Conservation (phyloP, 768 basidiomycete species). For the Hirschioporus abietinus region DNA sequence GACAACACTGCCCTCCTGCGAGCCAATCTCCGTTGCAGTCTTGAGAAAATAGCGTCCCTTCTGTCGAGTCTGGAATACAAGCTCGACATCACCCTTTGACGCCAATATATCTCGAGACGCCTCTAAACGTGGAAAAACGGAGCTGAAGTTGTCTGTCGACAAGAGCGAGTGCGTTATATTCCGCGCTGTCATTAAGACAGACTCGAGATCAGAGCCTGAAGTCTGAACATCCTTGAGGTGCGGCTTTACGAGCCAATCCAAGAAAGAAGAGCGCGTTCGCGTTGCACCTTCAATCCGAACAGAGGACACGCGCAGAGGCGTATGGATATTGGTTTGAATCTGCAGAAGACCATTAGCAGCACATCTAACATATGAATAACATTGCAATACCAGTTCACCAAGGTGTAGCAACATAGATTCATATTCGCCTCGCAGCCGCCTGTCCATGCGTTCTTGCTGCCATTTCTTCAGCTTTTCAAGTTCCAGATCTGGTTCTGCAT, state of each 20-base stretch:
- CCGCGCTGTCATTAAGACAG: constrained; percentile 66
- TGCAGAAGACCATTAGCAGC: constrained; percentile 21
- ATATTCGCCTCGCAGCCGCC: constrained; percentile 71
- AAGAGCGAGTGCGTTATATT: constrained; percentile 59
- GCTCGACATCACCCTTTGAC: constrained; percentile 59
- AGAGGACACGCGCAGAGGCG: constrained; percentile 62
- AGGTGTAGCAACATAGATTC: constrained; percentile 62
- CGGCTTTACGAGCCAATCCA: constrained; percentile 73
- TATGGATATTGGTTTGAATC: constrained; percentile 64
- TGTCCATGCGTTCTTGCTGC: constrained; percentile 69
- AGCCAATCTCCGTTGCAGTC: constrained; percentile 87
- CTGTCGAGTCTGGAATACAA: constrained; percentile 76
- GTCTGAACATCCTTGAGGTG: constrained; percentile 30
- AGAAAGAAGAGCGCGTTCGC: constrained; percentile 73
- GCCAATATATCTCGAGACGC: constrained; percentile 49
- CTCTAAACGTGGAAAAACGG: constrained; percentile 61
- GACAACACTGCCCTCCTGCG: constrained; percentile 91
- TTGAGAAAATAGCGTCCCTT: constrained; percentile 71
- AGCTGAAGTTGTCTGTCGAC: constrained; percentile 72
- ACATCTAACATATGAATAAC: neutral
- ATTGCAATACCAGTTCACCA: constrained; percentile 49
- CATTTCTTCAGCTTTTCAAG: constrained; percentile 57
- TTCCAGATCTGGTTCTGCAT: constrained; percentile 50
- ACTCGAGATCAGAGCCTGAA: constrained; percentile 42
- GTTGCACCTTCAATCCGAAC: constrained; percentile 79